Percentiles rank a stretch among this genome's conserved stretches.
phyloP scores from a whole-genome alignment of 305 asterid genomes.

The Ajuga reptans region DNA sequence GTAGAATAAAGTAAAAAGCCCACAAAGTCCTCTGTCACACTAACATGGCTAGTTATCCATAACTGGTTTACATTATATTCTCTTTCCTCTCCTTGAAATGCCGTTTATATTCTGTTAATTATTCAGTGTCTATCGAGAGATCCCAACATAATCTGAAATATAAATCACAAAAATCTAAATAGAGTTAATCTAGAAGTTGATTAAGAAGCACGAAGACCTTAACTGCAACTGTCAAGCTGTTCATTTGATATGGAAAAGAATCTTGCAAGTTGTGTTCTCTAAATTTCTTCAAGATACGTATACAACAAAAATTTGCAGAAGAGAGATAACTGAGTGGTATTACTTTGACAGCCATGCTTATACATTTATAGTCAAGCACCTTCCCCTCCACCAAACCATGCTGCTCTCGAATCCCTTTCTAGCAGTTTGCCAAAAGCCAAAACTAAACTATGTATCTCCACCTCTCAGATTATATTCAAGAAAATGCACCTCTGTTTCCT shows the following conservation, averaged over 20 bases:
- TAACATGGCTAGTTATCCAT: background rate
- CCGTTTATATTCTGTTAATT: background rate
- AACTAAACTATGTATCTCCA: background rate
- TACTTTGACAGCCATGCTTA: too few species aligned
- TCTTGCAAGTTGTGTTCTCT: background rate
- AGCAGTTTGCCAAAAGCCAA: background rate
- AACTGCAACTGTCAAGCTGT: background rate
- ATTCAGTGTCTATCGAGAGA: background rate
- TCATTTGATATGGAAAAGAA: background rate
- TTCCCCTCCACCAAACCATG: too few species aligned
- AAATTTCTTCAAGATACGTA: background rate
- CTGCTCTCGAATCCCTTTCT: too few species aligned
- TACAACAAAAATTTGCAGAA: background rate
- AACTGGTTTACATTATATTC: background rate
- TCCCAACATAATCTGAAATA: background rate
- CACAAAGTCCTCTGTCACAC: background rate
- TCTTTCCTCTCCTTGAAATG: background rate
- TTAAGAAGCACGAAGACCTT: background rate
- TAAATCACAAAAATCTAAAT: background rate
- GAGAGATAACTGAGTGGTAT: too few species aligned
- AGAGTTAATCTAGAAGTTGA: background rate
- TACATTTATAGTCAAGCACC: too few species aligned
- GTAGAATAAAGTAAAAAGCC: background rate
- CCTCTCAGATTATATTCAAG: background rate
- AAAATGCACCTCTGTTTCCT: background rate